Percentiles rank a stretch among this genome's conserved stretches.
phyloP scores from a whole-genome alignment of 73 alveolate species.

The Paraurostyla sp. region DNA sequence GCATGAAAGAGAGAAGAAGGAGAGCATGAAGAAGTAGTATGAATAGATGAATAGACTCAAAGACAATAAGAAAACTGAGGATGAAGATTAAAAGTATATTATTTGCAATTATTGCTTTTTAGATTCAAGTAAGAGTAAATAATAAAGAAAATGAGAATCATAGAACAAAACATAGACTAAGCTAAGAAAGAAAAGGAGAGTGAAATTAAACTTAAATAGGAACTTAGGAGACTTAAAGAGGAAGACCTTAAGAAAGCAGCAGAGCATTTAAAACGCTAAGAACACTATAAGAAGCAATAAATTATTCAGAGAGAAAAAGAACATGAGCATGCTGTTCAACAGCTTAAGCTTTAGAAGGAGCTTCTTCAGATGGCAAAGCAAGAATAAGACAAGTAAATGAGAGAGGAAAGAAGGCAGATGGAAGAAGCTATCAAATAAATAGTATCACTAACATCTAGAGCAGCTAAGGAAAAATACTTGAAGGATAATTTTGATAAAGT shows the following conservation, averaged over 20 bases:
- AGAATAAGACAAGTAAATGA: constrained; percentile 15
- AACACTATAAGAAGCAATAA: background rate
- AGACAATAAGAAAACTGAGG: constrained; percentile 4
- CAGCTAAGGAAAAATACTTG: constrained; percentile 27
- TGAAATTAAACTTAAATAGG: background rate
- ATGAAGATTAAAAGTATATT: background rate
- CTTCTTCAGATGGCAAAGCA: constrained; percentile 13
- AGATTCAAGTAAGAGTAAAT: background rate
- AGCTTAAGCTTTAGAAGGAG: background rate
- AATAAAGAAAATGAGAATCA: background rate
- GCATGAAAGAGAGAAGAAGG: background rate
- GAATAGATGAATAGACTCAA: background rate
- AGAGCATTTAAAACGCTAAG: background rate
- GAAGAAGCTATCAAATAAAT: background rate
- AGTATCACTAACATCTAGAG: background rate
- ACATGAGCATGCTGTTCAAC: background rate
- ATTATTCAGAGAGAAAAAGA: background rate
- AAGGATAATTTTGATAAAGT: background rate
- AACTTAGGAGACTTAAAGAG: background rate
- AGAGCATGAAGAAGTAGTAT: background rate
- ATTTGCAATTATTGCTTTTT: background rate
- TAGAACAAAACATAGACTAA: constrained; percentile 14
- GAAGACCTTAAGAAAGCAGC: background rate
- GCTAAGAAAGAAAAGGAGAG: constrained; percentile 9
- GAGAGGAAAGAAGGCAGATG: constrained; percentile 1